phyloP scores from a whole-genome alignment of 345 rosid species.

The Eucalyptus leucophloia region DNA sequence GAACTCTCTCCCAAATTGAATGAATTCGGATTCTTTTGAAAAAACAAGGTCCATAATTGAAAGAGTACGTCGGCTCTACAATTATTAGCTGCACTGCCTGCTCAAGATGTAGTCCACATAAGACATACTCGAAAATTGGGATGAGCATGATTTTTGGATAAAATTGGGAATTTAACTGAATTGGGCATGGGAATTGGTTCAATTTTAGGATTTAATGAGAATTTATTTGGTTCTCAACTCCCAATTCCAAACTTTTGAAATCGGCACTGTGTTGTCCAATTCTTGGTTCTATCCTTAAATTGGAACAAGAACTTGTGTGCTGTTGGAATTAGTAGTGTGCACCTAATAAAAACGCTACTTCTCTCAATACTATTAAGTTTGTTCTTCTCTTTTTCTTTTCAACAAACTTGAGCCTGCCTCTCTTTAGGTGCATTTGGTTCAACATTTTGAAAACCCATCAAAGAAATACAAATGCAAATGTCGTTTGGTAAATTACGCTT shows the following conservation, averaged over 20 bases:
- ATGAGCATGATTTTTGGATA: background rate
- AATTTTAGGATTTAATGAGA: background rate
- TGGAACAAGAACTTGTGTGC: background rate
- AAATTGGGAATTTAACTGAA: background rate
- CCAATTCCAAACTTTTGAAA: background rate
- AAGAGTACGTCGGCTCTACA: background rate
- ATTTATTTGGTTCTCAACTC: background rate
- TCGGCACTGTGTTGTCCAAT: no score
- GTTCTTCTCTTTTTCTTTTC: background rate
- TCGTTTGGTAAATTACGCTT: rapidly evolving
- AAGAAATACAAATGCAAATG: no score
- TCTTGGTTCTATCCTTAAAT: background rate
- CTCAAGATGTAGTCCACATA: slow-evolving; percentile 44
- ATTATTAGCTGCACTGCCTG: slow-evolving; percentile 10
- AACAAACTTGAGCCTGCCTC: rapidly evolving
- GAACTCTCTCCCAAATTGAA: background rate
- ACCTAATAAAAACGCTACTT: background rate
- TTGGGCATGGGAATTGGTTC: no score
- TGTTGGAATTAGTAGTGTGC: background rate
- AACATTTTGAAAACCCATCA: no score
- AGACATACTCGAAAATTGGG: background rate
- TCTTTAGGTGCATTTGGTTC: no score
- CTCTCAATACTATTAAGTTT: background rate
- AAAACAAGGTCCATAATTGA: background rate
- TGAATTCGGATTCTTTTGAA: background rate